These are phyloP conservation scores for Arabis alpina DNA, from an alignment of 345 rosid species.

Conservation along the genomic window DNA sequence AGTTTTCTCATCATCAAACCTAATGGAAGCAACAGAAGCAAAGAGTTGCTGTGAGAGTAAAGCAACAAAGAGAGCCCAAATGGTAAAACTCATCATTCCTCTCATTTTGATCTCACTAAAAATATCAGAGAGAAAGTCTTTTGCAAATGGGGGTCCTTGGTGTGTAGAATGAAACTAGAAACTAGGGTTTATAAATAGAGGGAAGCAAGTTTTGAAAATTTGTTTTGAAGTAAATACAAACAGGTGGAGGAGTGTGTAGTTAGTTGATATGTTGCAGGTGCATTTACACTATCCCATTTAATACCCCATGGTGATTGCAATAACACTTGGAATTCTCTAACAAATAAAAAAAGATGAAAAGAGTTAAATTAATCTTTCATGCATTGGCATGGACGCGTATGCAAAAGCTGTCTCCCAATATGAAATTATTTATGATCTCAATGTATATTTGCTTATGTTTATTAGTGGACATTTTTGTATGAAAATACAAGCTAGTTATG, in stretches of 20 bases:
- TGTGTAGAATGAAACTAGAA: conserved; percentile 9
- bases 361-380: conserved; percentile 27
- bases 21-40: conserved; percentile 47
- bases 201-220: conserved; percentile 32
- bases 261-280: conserved; percentile 74
- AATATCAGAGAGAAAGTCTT: conserved; percentile 23
- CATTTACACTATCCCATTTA: conserved; percentile 57
- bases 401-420: conserved; percentile 38
- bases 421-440: conserved; percentile 16
- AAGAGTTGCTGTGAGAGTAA: conserved; percentile 54
- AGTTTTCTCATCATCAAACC: conserved; percentile 64
- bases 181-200: conserved; percentile 38
- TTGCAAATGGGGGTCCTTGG: conserved; percentile 23
- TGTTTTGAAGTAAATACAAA: conserved; percentile 57
- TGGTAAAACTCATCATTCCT: conserved; percentile 42
- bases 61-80: conserved; percentile 50
- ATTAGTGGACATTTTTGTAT: conserved; percentile 27
- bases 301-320: conserved; percentile 34
- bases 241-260: conserved; percentile 69
- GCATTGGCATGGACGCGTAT: conserved; percentile 38
- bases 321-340: conserved; percentile 31
- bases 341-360: background rate
- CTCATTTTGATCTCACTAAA: conserved; percentile 15
- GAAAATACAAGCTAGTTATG: conserved; percentile 12
- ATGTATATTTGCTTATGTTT: conserved; percentile 32